Base-by-base conservation (phyloP, 139 green algal genomes). In the Chlorella sp. region DNA sequence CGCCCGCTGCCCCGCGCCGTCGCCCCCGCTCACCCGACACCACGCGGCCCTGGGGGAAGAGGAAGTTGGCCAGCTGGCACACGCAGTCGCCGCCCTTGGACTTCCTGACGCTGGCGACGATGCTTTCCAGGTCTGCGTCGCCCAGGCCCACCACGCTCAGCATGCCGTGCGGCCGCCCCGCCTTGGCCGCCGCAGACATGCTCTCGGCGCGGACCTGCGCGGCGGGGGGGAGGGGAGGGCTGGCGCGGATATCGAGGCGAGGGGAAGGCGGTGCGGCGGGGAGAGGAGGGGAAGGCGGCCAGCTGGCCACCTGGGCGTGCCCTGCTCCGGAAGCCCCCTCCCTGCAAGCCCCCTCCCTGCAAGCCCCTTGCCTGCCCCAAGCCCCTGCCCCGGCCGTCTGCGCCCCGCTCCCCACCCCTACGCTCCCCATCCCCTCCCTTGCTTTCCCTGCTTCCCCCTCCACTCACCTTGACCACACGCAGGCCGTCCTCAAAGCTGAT, bases 401-500 rank as follows among this genome's bases (percentile, higher is more conserved):
- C n/a, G n/a, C n/a, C n/a, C n/a, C n/a, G n/a, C n/a, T n/a, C n/a
- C 48, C 1, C 48, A 58, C 48, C 48, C 48, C 48, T 58, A 17
- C 21, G 48, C 48, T 58, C 21, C 17, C 1, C 17, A 58, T 21
- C 48, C 21, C 48, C 21, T 58, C 48, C 48, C 17, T 58, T 58
- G 48, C 21, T 58, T 58, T 21, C 17, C 48, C 17, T 21, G 21
- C 17, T 58, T 17, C n/a, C n/a, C n/a, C n/a, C n/a, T n/a, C 21
- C 31, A 7, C 77, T 59, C n/a, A 93, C 92, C 84, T 91, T 90
- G n/a, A n/a, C n/a, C n/a, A n/a, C n/a, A n/a, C n/a, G n/a, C 9
- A 98, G 76, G 3, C 86, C 94, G 56, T 98, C 94, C 80, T 95
- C 91, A 67, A 98, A 97, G 73, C 60, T 90, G 33, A 98, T 76